A percentile compares a stretch with the other conserved stretches of the same genome.
Conservation (phyloP, 2,329 filamentous ascomycete genomes). For the Monilinia fructigena region DNA sequence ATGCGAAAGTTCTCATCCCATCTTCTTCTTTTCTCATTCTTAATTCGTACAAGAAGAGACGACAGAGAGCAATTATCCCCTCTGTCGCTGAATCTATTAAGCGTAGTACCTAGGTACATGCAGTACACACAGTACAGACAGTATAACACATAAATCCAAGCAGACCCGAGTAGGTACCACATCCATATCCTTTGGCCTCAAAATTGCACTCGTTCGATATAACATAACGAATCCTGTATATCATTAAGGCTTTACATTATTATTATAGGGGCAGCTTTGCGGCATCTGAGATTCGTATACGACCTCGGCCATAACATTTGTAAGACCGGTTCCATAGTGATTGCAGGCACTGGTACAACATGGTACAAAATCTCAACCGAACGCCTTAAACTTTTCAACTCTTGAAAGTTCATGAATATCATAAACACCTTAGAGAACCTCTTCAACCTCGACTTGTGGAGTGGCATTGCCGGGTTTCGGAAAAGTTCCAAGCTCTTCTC, state of each 20-base stretch:
- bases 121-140: no score
- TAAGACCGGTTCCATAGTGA: constrained; percentile 23
- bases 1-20: not conserved
- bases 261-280: constrained; percentile 24
- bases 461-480: constrained; percentile 30
- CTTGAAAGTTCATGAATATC: not conserved
- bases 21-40: not conserved
- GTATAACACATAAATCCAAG: not conserved
- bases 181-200: not conserved
- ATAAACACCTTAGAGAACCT: constrained; percentile 37
- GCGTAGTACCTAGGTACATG: no score
- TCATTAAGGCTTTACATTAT: constrained; percentile 26
- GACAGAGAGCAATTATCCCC: not conserved
- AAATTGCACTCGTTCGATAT: not conserved
- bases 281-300: constrained; percentile 16
- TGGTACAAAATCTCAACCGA: constrained; percentile 17
- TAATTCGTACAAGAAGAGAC: not conserved
- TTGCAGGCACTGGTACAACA: constrained; percentile 22
- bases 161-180: not conserved
- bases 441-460: constrained; percentile 30
- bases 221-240: not conserved
- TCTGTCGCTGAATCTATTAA: not conserved
- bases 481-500: constrained; percentile 69
- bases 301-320: constrained; percentile 15
- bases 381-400: constrained; percentile 15